These are phyloP conservation scores for Emergomyces africanus DNA, from an alignment of 2,329 filamentous ascomycete species.

Conservation along the genomic window DNA sequence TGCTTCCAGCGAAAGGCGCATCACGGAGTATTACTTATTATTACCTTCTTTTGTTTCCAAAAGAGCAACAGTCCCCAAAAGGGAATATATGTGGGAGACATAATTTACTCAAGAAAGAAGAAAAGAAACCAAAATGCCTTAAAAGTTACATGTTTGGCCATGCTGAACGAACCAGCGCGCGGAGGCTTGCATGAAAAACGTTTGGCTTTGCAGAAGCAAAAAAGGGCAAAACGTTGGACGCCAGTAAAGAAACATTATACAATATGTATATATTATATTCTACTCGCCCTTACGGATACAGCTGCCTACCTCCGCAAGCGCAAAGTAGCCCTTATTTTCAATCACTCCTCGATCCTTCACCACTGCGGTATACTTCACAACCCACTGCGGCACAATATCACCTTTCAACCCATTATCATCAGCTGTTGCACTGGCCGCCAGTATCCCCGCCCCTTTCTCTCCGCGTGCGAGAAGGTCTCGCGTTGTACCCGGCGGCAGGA, in stretches of 20 bases:
- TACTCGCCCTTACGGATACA: constrained; percentile 24
- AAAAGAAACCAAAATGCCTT: constrained; percentile 2
- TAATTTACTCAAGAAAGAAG: neutral
- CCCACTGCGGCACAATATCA: constrained; percentile 80
- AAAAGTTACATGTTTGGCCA: constrained; percentile 10
- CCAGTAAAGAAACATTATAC: constrained; percentile 1
- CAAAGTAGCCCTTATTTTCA: constrained; percentile 97
- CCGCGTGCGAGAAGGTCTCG: constrained; percentile 68
- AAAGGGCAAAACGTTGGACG: neutral
- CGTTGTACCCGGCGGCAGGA: constrained; percentile 73
- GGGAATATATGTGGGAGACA: neutral
- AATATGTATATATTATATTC: constrained; percentile 1
- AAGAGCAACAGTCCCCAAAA: neutral
- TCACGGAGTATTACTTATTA: neutral
- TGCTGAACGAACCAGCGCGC: constrained; percentile 8
- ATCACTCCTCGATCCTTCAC: constrained; percentile 89
- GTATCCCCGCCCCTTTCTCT: constrained; percentile 58
- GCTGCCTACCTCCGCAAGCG: constrained; percentile 57
- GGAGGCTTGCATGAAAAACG: neutral
- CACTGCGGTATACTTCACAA: constrained; percentile 93
- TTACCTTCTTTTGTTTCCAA: neutral
- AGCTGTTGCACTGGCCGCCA: constrained; percentile 47
- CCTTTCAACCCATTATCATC: constrained; percentile 52
- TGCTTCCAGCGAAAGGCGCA: neutral
- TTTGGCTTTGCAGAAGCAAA: neutral